phyloP scores from a whole-genome alignment of 257 asterid species.

The Nicotiana sylvestris region DNA sequence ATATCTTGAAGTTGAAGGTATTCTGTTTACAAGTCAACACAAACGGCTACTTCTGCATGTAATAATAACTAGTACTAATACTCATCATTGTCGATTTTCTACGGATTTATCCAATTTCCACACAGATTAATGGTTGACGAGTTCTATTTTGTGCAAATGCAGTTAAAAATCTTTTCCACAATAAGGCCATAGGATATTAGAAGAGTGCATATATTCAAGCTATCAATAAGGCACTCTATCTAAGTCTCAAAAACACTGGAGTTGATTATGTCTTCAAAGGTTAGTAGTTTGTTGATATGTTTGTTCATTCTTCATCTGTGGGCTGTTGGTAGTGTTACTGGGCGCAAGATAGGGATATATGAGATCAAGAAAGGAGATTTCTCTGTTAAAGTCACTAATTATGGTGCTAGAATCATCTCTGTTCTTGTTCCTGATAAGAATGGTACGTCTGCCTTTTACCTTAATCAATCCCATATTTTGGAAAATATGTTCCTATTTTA shows the following conservation, averaged over 20 bases:
- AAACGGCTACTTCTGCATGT: neutral
- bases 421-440: conserved; percentile 15
- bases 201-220: too few relatives aligned
- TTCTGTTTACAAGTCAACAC: neutral
- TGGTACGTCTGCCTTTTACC: neutral
- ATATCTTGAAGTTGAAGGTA: neutral
- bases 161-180: neutral
- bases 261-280: neutral
- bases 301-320: neutral
- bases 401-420: conserved; percentile 17
- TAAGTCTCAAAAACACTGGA: neutral
- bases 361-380: conserved; percentile 14
- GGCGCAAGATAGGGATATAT: neutral
- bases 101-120: neutral
- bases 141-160: neutral
- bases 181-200: neutral
- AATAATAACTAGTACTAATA: neutral
- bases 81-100: neutral
- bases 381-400: conserved; percentile 14
- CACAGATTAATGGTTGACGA: neutral
- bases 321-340: neutral
- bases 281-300: neutral
- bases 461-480: neutral
- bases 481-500: neutral
- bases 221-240: neutral